Percentiles rank a stretch among this genome's conserved stretches.
These are phyloP conservation scores for Rhizopus stolonifer DNA, from an alignment of 371 early-diverging fungal species.

Conservation along the genomic window DNA sequence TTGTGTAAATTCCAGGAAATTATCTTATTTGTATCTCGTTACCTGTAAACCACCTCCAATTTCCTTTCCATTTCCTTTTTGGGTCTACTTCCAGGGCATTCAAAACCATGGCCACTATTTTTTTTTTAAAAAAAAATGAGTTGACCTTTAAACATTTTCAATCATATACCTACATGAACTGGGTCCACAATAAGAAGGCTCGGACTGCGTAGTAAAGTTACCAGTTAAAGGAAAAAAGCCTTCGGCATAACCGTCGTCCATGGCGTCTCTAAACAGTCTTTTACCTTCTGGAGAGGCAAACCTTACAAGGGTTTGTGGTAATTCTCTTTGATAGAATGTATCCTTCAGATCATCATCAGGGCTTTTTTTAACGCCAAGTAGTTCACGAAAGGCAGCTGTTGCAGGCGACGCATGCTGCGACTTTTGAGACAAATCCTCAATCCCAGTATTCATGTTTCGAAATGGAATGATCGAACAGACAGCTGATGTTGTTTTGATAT, in stretches of 20 bases:
- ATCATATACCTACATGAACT: conserved; percentile 50
- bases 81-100: conserved; percentile 92
- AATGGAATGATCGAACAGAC: background rate
- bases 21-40: background rate
- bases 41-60: conserved; percentile 82
- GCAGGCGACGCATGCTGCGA: background rate
- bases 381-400: conserved; percentile 22
- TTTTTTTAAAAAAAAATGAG: conserved; percentile 86
- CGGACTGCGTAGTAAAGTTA: conserved; percentile 89
- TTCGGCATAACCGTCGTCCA: conserved; percentile 79
- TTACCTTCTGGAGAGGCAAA: conserved; percentile 83
- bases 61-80: conserved; percentile 86
- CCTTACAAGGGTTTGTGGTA: conserved; percentile 71
- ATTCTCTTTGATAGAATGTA: conserved; percentile 76
- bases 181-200: conserved; percentile 72
- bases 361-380: conserved; percentile 17
- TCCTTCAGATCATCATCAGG: conserved; percentile 46
- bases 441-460: background rate
- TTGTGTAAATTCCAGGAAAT: background rate
- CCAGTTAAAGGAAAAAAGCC: conserved; percentile 85
- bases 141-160: conserved; percentile 20
- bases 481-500: background rate
- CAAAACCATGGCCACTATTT: conserved; percentile 84
- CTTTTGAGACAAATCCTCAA: background rate
- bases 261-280: conserved; percentile 72